Conservation (phyloP, 768 basidiomycete species). For the Cyathus striatus region DNA sequence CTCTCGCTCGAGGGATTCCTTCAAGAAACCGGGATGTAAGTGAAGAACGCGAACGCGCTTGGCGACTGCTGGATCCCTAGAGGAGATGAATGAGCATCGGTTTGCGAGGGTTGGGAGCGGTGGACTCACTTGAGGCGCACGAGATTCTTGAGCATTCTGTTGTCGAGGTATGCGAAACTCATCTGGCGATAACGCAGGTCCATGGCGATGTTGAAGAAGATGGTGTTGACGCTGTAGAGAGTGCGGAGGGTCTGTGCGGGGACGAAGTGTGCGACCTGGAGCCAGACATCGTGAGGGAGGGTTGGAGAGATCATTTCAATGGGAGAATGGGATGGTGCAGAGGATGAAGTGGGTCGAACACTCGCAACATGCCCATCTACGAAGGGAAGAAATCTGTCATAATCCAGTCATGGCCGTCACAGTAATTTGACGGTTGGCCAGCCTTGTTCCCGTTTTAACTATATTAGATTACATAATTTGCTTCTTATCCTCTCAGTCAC, state of each 20-base stretch:
- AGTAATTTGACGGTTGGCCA: conserved; percentile 1
- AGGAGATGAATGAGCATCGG: conserved; percentile 1
- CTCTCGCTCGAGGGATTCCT: conserved; percentile 28
- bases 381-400: conserved; percentile 12
- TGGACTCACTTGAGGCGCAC: conserved; percentile 29
- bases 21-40: conserved; percentile 43
- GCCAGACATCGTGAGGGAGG: conserved; percentile 31
- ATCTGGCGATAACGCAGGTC: conserved; percentile 42
- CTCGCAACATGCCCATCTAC: conserved; percentile 3
- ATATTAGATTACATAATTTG: conserved; percentile 15
- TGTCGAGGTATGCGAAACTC: conserved; percentile 44
- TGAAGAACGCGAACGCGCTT: conserved; percentile 43
- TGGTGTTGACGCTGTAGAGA: conserved; percentile 30
- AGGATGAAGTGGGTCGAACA: background rate
- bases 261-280: conserved; percentile 27
- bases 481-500: background rate
- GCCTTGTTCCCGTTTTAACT: conserved; percentile 17
- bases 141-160: conserved; percentile 36
- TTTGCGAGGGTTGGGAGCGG: background rate
- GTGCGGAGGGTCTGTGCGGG: conserved; percentile 24
- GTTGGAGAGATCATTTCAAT: conserved; percentile 2
- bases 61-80: conserved; percentile 43
- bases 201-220: conserved; percentile 36
- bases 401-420: conserved; percentile 11
- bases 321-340: conserved; percentile 1